A percentile compares a stretch with the other conserved stretches of the same genome.
These are phyloP conservation scores for Cystobasidium ongulense DNA, from an alignment of 768 basidiomycete species.

Conservation along the genomic window DNA sequence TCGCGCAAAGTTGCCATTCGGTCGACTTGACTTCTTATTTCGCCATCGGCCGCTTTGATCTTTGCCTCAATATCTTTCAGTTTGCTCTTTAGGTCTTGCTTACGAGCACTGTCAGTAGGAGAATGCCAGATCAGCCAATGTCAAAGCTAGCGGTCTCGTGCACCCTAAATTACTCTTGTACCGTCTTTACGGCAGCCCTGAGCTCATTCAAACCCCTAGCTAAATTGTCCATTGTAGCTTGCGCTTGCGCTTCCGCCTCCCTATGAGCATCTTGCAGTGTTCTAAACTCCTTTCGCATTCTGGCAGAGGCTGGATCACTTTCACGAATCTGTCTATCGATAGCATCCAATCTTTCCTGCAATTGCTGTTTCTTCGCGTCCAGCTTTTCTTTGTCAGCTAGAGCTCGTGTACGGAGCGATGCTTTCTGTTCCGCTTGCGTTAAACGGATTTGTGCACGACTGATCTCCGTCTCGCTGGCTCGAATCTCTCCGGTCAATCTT, in stretches of 20 bases:
- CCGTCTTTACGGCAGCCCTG: background rate
- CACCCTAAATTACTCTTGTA: background rate
- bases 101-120: background rate
- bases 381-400: constrained; percentile 27
- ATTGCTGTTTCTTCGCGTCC: constrained; percentile 52
- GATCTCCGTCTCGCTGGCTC: constrained; percentile 58
- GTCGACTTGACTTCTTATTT: constrained; percentile 32
- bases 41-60: constrained; percentile 35
- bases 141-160: background rate
- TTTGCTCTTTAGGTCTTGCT: constrained; percentile 7
- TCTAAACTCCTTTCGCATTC: constrained; percentile 17
- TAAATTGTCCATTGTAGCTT: background rate
- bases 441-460: constrained; percentile 51
- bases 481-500: background rate
- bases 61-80: constrained; percentile 32
- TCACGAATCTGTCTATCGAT: constrained; percentile 6
- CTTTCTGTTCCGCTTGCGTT: constrained; percentile 49
- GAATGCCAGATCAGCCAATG: background rate
- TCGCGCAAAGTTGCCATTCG: constrained; percentile 34
- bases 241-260: constrained; percentile 19
- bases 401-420: constrained; percentile 47
- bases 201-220: constrained; percentile 6
- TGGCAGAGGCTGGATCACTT: constrained; percentile 40
- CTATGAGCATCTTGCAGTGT: background rate
- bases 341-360: constrained; percentile 48